Base-by-base conservation (phyloP, 805 yeast species). In the Wickerhamomyces alni region DNA sequence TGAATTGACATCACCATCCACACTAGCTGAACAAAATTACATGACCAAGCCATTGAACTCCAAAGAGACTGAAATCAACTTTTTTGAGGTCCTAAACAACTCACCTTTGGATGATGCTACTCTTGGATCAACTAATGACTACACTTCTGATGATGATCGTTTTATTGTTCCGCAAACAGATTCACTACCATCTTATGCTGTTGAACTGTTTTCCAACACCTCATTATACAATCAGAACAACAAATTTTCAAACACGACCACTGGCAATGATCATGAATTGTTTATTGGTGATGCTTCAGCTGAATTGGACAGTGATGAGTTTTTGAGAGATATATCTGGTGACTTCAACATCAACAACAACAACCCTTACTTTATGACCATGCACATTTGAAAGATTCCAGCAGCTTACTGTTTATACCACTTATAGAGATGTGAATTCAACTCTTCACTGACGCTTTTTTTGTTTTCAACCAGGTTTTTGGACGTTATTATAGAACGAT, bases 1-100 rank as follows among this genome's bases (percentile, higher is more conserved):
- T 8, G 41, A 36, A 22, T 16, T 51, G 22, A 51, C 54, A 5
- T 54, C 57, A 5, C 54, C 57, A 30, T 43, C 54, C 3, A 45
- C 48, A 17, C 46, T 42, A 12, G 35, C 50, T 2, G 55, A 47
- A 6, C 16, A 28, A n/a, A 51, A 41, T 8, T 19, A 30, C 13
- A 18, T 12, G 3, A 17, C 19, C 5, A 19, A 12, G 3, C 21
- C 34, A 31, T 4, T 18, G 8, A 19, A 31, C 10, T 5, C 10
- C 15, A 8, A 19, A 15, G 24, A 33, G 15, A 15, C 31, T 12
- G 31, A 28, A 8, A 6, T 33, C 17, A 19, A 36, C 8, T 44
- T 48, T 24, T 46, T 42, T 25, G 47, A 44, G 19, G 47, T 36
- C 3, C 26, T 43, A 33, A 36, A 48, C 17, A 42, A 39, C 21